Percentiles rank a stretch among this genome's conserved stretches.
Conservation (phyloP, 2,329 filamentous ascomycete genomes). For the Ophiocordyceps camponoti-saundersi region DNA sequence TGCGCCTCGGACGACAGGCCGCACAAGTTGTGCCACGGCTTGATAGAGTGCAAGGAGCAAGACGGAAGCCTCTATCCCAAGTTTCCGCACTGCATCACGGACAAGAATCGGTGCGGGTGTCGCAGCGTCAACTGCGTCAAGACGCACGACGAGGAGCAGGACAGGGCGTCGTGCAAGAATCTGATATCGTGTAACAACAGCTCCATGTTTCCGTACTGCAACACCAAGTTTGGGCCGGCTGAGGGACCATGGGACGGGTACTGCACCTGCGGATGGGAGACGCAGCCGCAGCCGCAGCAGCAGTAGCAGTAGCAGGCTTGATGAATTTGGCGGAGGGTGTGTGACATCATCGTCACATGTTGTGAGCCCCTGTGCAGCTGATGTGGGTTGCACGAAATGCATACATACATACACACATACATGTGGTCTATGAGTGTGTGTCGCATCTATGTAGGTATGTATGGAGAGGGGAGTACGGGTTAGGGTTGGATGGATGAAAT, state of each 20-base stretch:
- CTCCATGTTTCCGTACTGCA: background rate
- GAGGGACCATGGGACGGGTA: slow-evolving; percentile 2
- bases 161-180: slow-evolving; percentile 1
- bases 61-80: slow-evolving; percentile 2
- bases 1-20: slow-evolving; percentile 1
- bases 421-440: too few species aligned
- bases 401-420: background rate
- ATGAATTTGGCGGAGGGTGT: background rate
- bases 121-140: slow-evolving; percentile 2
- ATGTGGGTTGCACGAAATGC: background rate
- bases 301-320: background rate
- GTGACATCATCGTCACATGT: background rate
- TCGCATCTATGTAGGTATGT: background rate
- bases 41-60: slow-evolving; percentile 1
- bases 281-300: background rate
- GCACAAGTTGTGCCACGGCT: slow-evolving; percentile 1
- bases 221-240: background rate
- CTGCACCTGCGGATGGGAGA: slow-evolving; percentile 1
- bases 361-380: background rate
- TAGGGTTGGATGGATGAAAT: too few species aligned
- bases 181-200: slow-evolving; percentile 1
- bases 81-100: slow-evolving; percentile 4
- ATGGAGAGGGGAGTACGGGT: too few species aligned
- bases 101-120: slow-evolving; percentile 3
- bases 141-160: background rate